phyloP scores from a whole-genome alignment of 331 rosid species.

The Acacia pycnantha region DNA sequence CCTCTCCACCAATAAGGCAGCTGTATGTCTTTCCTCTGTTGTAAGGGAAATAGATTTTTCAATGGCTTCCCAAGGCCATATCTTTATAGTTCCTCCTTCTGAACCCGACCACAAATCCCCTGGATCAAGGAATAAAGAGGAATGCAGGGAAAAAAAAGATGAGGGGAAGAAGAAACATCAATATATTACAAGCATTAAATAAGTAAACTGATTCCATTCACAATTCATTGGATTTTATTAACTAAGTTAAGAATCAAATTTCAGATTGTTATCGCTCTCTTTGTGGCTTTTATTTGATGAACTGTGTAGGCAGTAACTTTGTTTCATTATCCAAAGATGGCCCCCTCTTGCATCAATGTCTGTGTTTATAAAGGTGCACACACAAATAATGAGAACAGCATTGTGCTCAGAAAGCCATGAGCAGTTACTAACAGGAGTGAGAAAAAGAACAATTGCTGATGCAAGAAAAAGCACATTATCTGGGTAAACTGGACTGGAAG shows the following conservation, averaged over 20 bases:
- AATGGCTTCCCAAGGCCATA: constrained; percentile 95
- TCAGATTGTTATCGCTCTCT: not conserved
- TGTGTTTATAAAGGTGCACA: not conserved
- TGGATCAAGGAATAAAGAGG: constrained; percentile 27
- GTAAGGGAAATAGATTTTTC: constrained; percentile 67
- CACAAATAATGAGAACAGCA: not conserved
- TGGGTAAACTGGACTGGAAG: not conserved
- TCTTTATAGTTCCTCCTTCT: constrained; percentile 79
- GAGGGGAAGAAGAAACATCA: constrained; percentile 11
- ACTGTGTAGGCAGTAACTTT: not conserved
- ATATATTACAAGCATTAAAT: constrained; percentile 27
- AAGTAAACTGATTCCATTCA: not conserved
- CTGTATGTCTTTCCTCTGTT: constrained; percentile 63
- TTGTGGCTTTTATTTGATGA: not conserved
- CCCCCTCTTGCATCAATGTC: not conserved
- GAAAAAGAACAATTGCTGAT: not conserved
- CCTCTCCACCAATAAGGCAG: constrained; percentile 72
- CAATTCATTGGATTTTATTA: constrained; percentile 1
- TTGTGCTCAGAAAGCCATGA: not conserved
- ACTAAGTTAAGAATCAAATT: not conserved
- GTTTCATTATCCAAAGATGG: not conserved
- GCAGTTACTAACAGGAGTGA: not conserved
- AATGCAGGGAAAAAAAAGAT: not conserved
- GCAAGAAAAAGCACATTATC: not conserved
- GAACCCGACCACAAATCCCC: constrained; percentile 99